These are phyloP conservation scores for Harringtonia lauricola DNA, from an alignment of 2,329 filamentous ascomycete species.

Conservation along the genomic window DNA sequence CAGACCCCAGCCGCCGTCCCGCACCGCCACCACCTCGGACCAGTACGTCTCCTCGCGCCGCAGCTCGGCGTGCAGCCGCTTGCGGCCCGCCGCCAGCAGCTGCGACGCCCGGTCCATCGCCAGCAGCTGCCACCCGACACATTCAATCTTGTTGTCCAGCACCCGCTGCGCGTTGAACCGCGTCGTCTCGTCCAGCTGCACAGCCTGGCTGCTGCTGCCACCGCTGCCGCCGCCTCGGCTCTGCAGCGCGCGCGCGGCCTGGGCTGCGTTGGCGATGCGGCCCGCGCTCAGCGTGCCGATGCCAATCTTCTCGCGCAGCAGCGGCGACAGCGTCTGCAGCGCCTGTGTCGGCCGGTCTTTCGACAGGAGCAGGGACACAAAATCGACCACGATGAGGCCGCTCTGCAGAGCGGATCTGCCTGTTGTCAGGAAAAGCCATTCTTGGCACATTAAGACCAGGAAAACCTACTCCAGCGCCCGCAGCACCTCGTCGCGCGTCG, in stretches of 20 bases:
- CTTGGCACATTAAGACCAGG: neutral
- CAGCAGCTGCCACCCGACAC: slow-evolving; percentile 66
- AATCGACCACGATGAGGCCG: slow-evolving; percentile 63
- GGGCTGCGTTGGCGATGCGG: slow-evolving; percentile 48
- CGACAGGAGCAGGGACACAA: slow-evolving; percentile 73
- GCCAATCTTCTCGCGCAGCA: slow-evolving; percentile 59
- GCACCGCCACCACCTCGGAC: slow-evolving; percentile 73
- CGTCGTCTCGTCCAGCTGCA: slow-evolving; percentile 22
- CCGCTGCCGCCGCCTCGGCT: neutral
- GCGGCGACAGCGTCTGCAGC: slow-evolving; percentile 56
- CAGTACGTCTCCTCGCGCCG: slow-evolving; percentile 77
- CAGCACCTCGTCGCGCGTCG: slow-evolving; percentile 46
- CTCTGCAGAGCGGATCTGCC: slow-evolving; percentile 41
- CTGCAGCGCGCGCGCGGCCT: slow-evolving; percentile 24
- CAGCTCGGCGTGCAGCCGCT: slow-evolving; percentile 65
- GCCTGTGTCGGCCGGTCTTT: slow-evolving; percentile 66
- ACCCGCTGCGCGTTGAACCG: slow-evolving; percentile 22
- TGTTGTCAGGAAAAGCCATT: neutral
- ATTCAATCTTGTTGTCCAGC: slow-evolving; percentile 44
- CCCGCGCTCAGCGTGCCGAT: slow-evolving; percentile 64
- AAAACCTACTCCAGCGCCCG: slow-evolving; percentile 42
- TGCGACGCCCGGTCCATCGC: slow-evolving; percentile 66
- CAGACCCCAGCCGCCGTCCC: slow-evolving; percentile 76
- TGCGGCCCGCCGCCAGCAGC: slow-evolving; percentile 60
- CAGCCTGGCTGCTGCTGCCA: neutral